Evolutionary conservation across 2,329 filamentous ascomycete genomes (phyloP).

Genomic region (Ascochyta clinopodiicola): DNA sequence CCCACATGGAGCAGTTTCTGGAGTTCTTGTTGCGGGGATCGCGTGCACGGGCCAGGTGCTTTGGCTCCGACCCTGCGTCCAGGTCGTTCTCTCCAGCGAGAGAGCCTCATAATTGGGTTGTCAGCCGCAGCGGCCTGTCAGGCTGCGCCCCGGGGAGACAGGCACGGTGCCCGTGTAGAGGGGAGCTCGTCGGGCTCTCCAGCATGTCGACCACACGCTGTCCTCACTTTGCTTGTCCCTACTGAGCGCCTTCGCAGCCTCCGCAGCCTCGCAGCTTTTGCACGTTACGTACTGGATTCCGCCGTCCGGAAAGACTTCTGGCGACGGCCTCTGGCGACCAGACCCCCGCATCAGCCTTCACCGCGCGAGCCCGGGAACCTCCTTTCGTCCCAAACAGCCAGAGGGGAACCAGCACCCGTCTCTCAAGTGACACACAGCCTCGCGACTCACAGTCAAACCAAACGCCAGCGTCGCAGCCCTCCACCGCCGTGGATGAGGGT

Average conservation of each 20-base stretch:
- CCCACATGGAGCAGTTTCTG: slow-evolving; percentile 10
- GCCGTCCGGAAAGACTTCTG: slow-evolving; percentile 9
- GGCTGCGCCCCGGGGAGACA: slow-evolving; percentile 15
- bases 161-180: slow-evolving; percentile 9
- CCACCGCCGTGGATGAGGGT: slow-evolving; percentile 16
- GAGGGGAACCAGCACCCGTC: slow-evolving; percentile 6
- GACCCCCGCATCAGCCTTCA: slow-evolving; percentile 20
- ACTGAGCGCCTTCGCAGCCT: slow-evolving; percentile 9
- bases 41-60: not conserved
- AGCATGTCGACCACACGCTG: slow-evolving; percentile 2
- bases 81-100: not conserved
- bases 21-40: slow-evolving; percentile 9
- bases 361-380: slow-evolving; percentile 16
- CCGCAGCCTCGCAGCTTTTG: slow-evolving; percentile 3
- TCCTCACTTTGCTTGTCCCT: slow-evolving; percentile 1
- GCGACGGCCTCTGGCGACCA: slow-evolving; percentile 15
- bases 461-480: not conserved
- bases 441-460: slow-evolving; percentile 9
- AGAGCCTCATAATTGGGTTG: slow-evolving; percentile 20
- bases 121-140: slow-evolving; percentile 21
- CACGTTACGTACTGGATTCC: slow-evolving; percentile 18
- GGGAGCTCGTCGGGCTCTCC: slow-evolving; percentile 4
- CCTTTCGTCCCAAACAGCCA: slow-evolving; percentile 10
- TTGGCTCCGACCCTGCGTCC: slow-evolving; percentile 8
- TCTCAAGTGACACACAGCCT: slow-evolving; percentile 11